Percentiles rank a stretch among this genome's conserved stretches.
Conservation (phyloP, 805 yeast species). For the Metschnikowia borealis region DNA sequence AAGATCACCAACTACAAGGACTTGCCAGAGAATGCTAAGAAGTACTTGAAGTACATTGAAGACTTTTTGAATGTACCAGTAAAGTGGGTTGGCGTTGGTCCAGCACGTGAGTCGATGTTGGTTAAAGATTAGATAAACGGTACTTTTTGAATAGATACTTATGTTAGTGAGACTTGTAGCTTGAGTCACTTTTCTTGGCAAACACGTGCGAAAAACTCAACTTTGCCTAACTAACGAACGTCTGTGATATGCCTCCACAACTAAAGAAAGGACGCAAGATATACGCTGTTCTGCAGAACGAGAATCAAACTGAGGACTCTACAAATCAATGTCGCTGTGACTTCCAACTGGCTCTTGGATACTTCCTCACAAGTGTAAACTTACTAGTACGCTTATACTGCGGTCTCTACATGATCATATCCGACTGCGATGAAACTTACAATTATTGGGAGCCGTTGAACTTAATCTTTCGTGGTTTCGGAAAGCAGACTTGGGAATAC, state of each 20-base stretch:
- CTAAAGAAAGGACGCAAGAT: neutral
- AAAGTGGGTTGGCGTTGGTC: slow-evolving; percentile 98
- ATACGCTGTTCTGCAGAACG: neutral
- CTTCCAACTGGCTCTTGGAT: slow-evolving; percentile 6
- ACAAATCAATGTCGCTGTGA: neutral
- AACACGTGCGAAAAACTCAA: slow-evolving; percentile 3
- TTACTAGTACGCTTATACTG: slow-evolving; percentile 28
- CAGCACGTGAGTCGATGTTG: slow-evolving; percentile 92
- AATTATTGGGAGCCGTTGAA: slow-evolving; percentile 96
- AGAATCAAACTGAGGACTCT: neutral
- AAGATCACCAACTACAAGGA: slow-evolving; percentile 64
- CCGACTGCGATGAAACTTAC: slow-evolving; percentile 90
- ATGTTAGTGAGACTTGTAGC: neutral
- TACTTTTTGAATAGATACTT: neutral
- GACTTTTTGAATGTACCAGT: slow-evolving; percentile 79
- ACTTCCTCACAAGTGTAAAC: slow-evolving; percentile 13
- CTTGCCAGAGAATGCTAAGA: slow-evolving; percentile 83
- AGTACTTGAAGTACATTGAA: slow-evolving; percentile 81
- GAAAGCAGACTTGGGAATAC: slow-evolving; percentile 95
- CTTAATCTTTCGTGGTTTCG: slow-evolving; percentile 70
- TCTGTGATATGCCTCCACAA: neutral
- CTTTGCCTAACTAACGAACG: neutral
- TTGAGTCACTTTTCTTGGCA: neutral
- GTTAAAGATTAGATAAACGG: slow-evolving; percentile 35
- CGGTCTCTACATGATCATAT: slow-evolving; percentile 60